phyloP scores from a whole-genome alignment of 169 alveolate genomes.

The Theileria luwenshuni region DNA sequence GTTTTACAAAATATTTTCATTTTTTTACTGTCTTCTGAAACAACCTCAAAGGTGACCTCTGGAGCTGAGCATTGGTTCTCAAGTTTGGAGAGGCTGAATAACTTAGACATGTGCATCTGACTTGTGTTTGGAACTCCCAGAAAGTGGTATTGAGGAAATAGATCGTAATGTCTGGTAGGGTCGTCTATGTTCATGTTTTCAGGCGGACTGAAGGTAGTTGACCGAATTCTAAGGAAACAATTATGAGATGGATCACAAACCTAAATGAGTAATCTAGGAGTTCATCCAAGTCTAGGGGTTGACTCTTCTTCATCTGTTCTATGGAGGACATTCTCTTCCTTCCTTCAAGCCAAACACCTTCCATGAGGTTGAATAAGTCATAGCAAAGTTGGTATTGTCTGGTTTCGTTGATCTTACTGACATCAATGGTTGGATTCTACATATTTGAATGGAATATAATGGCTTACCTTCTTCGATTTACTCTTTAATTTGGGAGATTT shows the following conservation, averaged over 20 bases:
- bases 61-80: conserved; percentile 73
- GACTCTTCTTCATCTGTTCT: conserved; percentile 47
- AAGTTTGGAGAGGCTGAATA: conserved; percentile 65
- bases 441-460: background rate
- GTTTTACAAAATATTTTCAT: background rate
- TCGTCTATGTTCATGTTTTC: conserved; percentile 72
- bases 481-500: background rate
- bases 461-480: conserved; percentile 24
- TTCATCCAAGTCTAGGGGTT: conserved; percentile 68
- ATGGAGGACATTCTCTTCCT: conserved; percentile 69
- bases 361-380: conserved; percentile 67
- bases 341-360: conserved; percentile 76
- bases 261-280: conserved; percentile 65
- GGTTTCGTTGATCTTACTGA: background rate
- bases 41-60: conserved; percentile 63
- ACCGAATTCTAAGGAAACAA: conserved; percentile 34
- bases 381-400: conserved; percentile 50
- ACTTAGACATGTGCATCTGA: conserved; percentile 74
- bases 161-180: conserved; percentile 71
- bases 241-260: background rate
- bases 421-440: background rate
- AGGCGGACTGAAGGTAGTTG: conserved; percentile 81
- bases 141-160: conserved; percentile 79
- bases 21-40: background rate
- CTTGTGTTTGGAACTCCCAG: conserved; percentile 69